Evolutionary conservation across 108 stramenopile genomes (phyloP).

Genomic region (Skeletonema marinoi): DNA sequence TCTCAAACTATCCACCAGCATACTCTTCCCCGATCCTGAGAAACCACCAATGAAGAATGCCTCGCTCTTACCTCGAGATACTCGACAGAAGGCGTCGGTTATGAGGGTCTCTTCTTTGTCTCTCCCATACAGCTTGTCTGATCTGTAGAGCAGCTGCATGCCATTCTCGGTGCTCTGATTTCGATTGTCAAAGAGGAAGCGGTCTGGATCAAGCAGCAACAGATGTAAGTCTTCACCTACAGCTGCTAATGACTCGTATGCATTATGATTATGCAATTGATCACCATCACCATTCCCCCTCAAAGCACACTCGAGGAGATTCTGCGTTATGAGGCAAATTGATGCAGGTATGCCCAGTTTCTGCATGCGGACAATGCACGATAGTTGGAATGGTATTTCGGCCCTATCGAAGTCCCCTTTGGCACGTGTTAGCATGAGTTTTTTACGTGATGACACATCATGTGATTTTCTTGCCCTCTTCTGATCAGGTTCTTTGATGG

Average conservation of each 20-base stretch:
- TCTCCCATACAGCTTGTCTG: slow-evolving; percentile 25
- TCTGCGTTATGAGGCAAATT: neutral
- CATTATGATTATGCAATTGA: neutral
- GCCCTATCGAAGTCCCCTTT: neutral
- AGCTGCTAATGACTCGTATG: neutral
- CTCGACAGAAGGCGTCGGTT: slow-evolving; percentile 26
- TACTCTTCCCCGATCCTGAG: slow-evolving; percentile 30
- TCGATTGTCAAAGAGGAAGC: neutral
- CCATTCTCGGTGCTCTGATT: neutral
- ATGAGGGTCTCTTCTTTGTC: slow-evolving; percentile 16
- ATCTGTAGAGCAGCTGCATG: neutral
- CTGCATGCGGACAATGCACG: neutral
- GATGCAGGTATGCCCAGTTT: slow-evolving; percentile 3
- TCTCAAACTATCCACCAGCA: slow-evolving; percentile 16
- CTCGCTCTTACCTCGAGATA: slow-evolving; percentile 23
- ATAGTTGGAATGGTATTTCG: neutral
- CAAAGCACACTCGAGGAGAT: slow-evolving; percentile 6
- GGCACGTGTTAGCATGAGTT: neutral
- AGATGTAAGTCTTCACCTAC: neutral
- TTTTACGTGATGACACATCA: neutral
- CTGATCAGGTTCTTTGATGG: neutral
- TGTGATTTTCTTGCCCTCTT: neutral
- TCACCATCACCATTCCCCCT: neutral
- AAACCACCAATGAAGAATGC: slow-evolving; percentile 26
- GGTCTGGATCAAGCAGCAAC: slow-evolving; percentile 7